Evolutionary conservation across 148 eudicot species (phyloP).

Genomic region (Simmondsia chinensis): DNA sequence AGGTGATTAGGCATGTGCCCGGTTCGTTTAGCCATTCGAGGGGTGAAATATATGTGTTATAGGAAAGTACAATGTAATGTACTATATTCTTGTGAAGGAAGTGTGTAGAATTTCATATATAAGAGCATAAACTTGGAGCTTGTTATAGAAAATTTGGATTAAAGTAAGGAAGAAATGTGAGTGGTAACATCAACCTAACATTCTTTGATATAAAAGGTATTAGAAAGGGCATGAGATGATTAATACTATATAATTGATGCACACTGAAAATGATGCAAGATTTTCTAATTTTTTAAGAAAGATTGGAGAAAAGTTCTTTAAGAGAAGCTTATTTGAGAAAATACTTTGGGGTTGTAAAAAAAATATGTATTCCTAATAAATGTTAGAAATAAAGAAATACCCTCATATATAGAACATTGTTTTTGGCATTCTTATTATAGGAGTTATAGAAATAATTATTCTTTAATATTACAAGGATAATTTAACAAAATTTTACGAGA

Average conservation of each 20-base stretch:
- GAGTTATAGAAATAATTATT: too few species aligned
- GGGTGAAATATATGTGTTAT: slow-evolving; percentile 1
- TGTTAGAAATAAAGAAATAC: too few species aligned
- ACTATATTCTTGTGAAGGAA: slow-evolving; percentile 1
- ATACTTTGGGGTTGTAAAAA: too few species aligned
- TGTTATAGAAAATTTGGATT: slow-evolving; percentile 10
- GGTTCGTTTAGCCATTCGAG: slow-evolving; percentile 1
- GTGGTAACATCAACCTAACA: slow-evolving; percentile 17
- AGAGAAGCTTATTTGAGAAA: too few species aligned
- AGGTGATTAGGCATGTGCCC: too few species aligned
- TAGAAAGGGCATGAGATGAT: not conserved
- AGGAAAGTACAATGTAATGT: not conserved
- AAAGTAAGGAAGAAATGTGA: slow-evolving; percentile 5
- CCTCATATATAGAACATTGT: too few species aligned
- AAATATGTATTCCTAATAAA: too few species aligned
- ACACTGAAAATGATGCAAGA: not conserved
- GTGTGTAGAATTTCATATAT: not conserved
- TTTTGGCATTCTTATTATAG: too few species aligned
- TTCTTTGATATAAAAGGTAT: slow-evolving; percentile 8
- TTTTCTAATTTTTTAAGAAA: too few species aligned
- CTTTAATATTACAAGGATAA: too few species aligned
- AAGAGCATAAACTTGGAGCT: slow-evolving; percentile 19
- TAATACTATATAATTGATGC: not conserved
- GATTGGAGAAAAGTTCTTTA: too few species aligned
- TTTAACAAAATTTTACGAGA: too few species aligned